Base-by-base conservation (phyloP, 23 red algal genomes). In the Gracilaria vermiculophylla region DNA sequence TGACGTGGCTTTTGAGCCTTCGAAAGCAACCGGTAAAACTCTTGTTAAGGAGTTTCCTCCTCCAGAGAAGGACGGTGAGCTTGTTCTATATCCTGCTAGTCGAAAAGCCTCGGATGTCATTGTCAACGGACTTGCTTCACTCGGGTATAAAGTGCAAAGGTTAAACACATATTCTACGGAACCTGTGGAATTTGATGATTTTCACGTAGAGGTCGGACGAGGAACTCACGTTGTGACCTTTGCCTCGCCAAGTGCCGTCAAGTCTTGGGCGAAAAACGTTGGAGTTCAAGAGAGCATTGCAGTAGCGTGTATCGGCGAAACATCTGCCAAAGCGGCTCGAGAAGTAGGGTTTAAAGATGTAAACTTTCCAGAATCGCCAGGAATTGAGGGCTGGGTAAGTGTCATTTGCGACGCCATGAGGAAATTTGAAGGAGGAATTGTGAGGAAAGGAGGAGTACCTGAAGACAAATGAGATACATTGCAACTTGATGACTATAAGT, bases 241-340 rank as follows among this genome's bases (percentile, higher is more conserved):
- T 93, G 90, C 90, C 8, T 79, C 80, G n/a, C 90, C 90, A 2
- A 85, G 80, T 34, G 90, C 90, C 23, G 90, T 93, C 9, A 78
- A 35, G 73, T 64, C 62, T 16, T 93, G 90, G 90, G 80, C 86
- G 13, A 31, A 42, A 35, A 93, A 93, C 47, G 80, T 78, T 9
- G 90, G 90, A n/a, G 79, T 71, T 53, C 7, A 29, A 45, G 54
- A 48, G n/a, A 60, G 43, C 33, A 13, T 93, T 12, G 49, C 72
- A 20, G 90, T 78, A 15, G 90, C 90, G 34, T 93, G 90, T 45
- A 93, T 93, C 51, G 90, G 90, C 13, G 90, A 93, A 60, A 93
- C 90, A 5, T 93, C 90, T 50, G 90, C 90, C 15, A 20, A 35
- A 39, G 90, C 90, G 41, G 80, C 90, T 35, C 53, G 40, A 5